Evolutionary conservation across 176 grass and related monocot species (phyloP).

Genomic region (Paspalum vaginatum): DNA sequence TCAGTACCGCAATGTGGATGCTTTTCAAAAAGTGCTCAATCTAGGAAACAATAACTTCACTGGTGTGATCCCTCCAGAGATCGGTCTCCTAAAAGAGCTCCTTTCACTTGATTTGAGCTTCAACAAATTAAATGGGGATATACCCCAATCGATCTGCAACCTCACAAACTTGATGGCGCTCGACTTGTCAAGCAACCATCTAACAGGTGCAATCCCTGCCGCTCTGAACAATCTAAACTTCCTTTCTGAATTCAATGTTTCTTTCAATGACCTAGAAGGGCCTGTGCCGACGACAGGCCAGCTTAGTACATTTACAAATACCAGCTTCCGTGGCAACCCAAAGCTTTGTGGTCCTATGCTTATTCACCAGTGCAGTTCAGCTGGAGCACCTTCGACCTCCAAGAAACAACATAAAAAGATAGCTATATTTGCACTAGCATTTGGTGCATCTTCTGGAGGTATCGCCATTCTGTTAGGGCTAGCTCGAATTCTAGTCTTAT

Average conservation of each 20-base stretch:
- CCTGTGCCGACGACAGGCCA: slow-evolving; percentile 7
- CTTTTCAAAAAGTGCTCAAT: not conserved
- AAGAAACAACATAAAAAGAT: not conserved
- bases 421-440: slow-evolving; percentile 21
- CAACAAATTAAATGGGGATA: slow-evolving; percentile 8
- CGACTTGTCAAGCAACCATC: slow-evolving; percentile 14
- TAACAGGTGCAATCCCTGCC: not conserved
- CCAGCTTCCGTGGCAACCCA: slow-evolving; percentile 36
- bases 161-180: slow-evolving; percentile 29
- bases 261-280: slow-evolving; percentile 28
- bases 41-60: slow-evolving; percentile 13
- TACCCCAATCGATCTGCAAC: not conserved
- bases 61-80: slow-evolving; percentile 21
- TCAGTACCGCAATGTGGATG: slow-evolving; percentile 34
- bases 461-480: too few species aligned
- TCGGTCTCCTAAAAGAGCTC: slow-evolving; percentile 18
- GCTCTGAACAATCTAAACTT: not conserved
- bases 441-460: slow-evolving; percentile 9
- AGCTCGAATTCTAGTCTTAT: too few species aligned
- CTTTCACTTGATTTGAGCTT: slow-evolving; percentile 2
- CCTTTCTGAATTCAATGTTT: slow-evolving; percentile 24
- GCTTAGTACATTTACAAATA: slow-evolving; percentile 18
- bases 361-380: not conserved
- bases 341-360: slow-evolving; percentile 17
- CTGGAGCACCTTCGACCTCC: not conserved